Percentiles rank a stretch among this genome's conserved stretches.
These are phyloP conservation scores for Neurospora sp. DNA, from an alignment of 495 filamentous ascomycete genomes.

Conservation along the genomic window DNA sequence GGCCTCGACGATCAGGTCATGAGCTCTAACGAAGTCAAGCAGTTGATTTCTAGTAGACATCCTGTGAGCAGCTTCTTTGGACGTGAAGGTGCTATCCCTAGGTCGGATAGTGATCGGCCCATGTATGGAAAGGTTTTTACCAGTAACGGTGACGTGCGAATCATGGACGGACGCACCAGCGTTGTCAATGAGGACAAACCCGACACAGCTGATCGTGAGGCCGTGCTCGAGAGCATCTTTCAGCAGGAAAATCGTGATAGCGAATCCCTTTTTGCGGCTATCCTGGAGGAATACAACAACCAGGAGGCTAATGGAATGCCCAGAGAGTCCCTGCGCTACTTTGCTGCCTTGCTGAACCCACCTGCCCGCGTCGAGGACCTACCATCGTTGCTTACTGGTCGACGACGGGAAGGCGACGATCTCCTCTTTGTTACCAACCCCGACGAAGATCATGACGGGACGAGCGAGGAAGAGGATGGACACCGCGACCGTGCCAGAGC, in stretches of 20 bases:
- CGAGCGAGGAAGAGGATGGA: neutral
- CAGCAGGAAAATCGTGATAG: conserved; percentile 15
- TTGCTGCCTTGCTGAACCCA: conserved; percentile 31
- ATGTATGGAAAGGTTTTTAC: conserved; percentile 55
- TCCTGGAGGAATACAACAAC: conserved; percentile 1
- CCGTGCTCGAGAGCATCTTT: conserved; percentile 32
- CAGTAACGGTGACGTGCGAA: conserved; percentile 50
- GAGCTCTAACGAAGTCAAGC: conserved; percentile 58
- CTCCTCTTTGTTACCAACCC: conserved; percentile 18
- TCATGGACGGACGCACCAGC: conserved; percentile 39
- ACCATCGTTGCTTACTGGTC: conserved; percentile 21
- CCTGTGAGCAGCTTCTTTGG: conserved; percentile 69
- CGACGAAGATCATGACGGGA: conserved; percentile 7
- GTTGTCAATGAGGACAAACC: conserved; percentile 30
- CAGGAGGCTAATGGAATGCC: neutral
- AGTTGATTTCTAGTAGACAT: conserved; percentile 63
- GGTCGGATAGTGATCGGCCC: conserved; percentile 44
- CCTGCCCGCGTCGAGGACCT: conserved; percentile 29
- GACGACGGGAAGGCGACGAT: conserved; percentile 24
- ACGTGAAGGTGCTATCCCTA: conserved; percentile 49
- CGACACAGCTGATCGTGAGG: conserved; percentile 31
- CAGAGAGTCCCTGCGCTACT: conserved; percentile 22
- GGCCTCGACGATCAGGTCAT: conserved; percentile 71
- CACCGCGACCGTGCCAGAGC: neutral
- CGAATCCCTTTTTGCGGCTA: conserved; percentile 25